Base-by-base conservation (phyloP, 495 filamentous ascomycete species). In the Neurospora hispaniola region DNA sequence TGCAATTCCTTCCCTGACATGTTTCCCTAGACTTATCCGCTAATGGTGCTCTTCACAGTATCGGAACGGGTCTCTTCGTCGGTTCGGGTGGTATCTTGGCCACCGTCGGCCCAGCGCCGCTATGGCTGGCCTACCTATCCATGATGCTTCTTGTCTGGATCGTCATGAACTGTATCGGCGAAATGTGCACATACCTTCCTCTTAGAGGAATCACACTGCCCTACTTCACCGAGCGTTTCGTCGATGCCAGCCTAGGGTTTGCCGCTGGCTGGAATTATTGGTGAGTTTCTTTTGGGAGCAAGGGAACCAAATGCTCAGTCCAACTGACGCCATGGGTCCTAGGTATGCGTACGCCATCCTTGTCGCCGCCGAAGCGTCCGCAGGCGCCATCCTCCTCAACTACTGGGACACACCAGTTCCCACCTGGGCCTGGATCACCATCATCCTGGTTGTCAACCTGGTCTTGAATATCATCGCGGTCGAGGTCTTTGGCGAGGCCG, bases 231-330 rank as follows among this genome's bases (percentile, higher is more conserved):
- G 84, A 89, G 71, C 90, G 92, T 69, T 90, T 91, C 72, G 89
- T 94, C 72, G 91, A 94, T 74, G 86, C 88, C 12, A 90, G 89
- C 76, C 82, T 95, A 75, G 92, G 92, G 18, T 94, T 94, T 76
- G 90, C 93, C 46, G 90, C 90, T 76, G 93, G 93, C 18, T 94
- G 91, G 91, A 94, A 93, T 74, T 91, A 85, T 75, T 86, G 84
- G 84, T 66, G 54, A 66, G 54, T 66, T 66, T 31, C 27, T 9
- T 66, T 9, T 18, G 20, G 20, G 11, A 54, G 2, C 23, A 12
- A 18, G 14, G 27, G 54, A 9, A 35, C 7, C 6, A 38, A 18
- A 27, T 12, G 10, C 10, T 1, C 10, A 27, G 10, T 35, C 23
- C 27, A 35, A 35, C 54, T 66, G 27, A 66, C 54, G 3, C 35